Evolutionary conservation across 495 filamentous ascomycete species (phyloP), one percentile per base, ranked within the genome.

Genomic region (Monascus purpureus): DNA sequence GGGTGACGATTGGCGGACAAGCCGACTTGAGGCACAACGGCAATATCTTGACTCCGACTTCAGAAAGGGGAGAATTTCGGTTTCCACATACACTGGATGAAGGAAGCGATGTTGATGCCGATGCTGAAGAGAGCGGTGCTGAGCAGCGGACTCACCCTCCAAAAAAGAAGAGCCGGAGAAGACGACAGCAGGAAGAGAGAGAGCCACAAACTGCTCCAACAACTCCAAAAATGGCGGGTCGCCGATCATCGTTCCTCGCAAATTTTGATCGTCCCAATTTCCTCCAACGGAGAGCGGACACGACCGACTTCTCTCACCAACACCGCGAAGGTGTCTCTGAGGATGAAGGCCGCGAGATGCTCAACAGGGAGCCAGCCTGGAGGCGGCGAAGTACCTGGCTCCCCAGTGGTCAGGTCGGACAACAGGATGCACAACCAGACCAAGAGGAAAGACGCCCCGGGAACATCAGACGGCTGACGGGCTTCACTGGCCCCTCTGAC

Each of bases 331-430:
- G 77, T 13, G 59, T 88, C 5, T 95, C 87, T 11, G 87, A 95
- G 47, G 87, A 87, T 36, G 87, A 93, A 49, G 85, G 85, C 17
- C 75, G 84, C 13, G 75, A 88, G 35, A 66, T 77, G 23, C 54
- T 93, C 4, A 65, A 59, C 29, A 64, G 63, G 33, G 57, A 68
- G 30, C 70, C 64, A 31, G 54, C 71, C 11, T 75, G 73, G 63
- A 55, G 66, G 26, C 63, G 65, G 38, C 61, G 65, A 37, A 63
- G 64, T 45, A 44, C 65, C 17, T 74, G 68, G 69, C 40, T 73
- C 30, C 52, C 70, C 37, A 63, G 65, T 46, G 47, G 61, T 39
- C 61, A 79, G 45, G 59, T 53, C 33, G 61, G 64, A 15, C 51
- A 50, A 32, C 58, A 52, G 25, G 57, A 61, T 16, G 36, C 27